A percentile compares a stretch with the other conserved stretches of the same genome.
phyloP scores from a whole-genome alignment of 176 grass and related monocot genomes.

The Thinopyrum elongatum region DNA sequence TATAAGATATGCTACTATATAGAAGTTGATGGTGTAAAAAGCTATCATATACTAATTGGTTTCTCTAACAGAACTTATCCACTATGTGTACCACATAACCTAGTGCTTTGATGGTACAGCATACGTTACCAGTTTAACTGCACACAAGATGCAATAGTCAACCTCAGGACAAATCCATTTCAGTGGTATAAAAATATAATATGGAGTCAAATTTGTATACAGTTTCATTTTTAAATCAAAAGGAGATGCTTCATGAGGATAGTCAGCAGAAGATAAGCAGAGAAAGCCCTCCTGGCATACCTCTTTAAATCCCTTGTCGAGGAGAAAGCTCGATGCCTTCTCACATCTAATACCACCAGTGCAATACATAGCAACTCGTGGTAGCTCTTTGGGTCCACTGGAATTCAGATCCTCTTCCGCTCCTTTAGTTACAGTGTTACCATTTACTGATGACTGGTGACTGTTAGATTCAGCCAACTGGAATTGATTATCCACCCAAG shows the following conservation, averaged over 20 bases:
- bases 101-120: neutral
- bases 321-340: constrained; percentile 97
- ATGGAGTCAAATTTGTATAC: neutral
- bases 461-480: constrained; percentile 52
- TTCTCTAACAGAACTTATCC: neutral
- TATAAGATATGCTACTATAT: neutral
- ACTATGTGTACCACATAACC: neutral
- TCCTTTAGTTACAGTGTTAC: neutral
- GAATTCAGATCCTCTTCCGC: neutral
- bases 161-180: constrained; percentile 1
- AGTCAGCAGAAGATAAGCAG: neutral
- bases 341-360: constrained; percentile 98
- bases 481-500: constrained; percentile 82
- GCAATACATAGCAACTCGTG: constrained; percentile 98
- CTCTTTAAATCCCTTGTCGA: constrained; percentile 94
- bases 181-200: neutral
- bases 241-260: neutral
- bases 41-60: neutral
- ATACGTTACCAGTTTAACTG: neutral
- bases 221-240: neutral
- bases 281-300: constrained; percentile 27
- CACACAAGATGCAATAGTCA: neutral
- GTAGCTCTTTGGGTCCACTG: constrained; percentile 42
- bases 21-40: neutral
- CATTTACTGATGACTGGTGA: constrained; percentile 5